Base-by-base conservation (phyloP, 495 filamentous ascomycete species). In the Penicillium tannophilum region DNA sequence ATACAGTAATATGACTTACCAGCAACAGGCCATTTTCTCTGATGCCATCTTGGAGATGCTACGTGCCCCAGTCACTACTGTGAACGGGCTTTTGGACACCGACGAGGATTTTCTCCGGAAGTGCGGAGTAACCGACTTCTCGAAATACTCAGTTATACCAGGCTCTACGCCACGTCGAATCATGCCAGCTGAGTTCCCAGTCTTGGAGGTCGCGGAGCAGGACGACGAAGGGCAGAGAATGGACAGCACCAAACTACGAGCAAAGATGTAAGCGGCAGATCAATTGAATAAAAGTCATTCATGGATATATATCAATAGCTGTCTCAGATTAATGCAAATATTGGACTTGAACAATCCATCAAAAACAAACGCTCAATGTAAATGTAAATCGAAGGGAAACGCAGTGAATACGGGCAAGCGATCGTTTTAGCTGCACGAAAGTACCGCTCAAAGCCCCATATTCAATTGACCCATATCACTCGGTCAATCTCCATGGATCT, bases 41-140 rank as follows among this genome's bases (percentile, higher is more conserved):
- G 90, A 93, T 65, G 91, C 91, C 0, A 84, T 95, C 5, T 67
- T 94, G 1, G 88, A 84, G 0, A 89, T 96, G 75, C 72, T 96
- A 2, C 71, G 74, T 11, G 85, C 89, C 0, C 86, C 88, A 0
- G 70, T 82, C 0, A 35, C 72, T 3, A 68, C 55, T 11, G 85
- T 95, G 19, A 95, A 91, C 65, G 91, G 91, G 1, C 73, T 84
- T 9, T 72, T 93, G 5, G 78, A 86, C 39, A 83, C 92, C 1
- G 91, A 96, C 61, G 91, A 96, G 66, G 91, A 96, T 67, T 93
- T 92, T 62, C 78, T 96, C 28, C 78, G 89, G 23, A 72, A 86
- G 47, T 76, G 62, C n/a, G 84, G 86, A 2, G 76, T 93, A 5
- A 79, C 76, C 0, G 89, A 96, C 70, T 94, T 96, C 67, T 83